Evolutionary conservation across 805 yeast genomes (phyloP), one percentile per base, ranked within the genome.

Genomic region (Kluyveromyces siamensis): DNA sequence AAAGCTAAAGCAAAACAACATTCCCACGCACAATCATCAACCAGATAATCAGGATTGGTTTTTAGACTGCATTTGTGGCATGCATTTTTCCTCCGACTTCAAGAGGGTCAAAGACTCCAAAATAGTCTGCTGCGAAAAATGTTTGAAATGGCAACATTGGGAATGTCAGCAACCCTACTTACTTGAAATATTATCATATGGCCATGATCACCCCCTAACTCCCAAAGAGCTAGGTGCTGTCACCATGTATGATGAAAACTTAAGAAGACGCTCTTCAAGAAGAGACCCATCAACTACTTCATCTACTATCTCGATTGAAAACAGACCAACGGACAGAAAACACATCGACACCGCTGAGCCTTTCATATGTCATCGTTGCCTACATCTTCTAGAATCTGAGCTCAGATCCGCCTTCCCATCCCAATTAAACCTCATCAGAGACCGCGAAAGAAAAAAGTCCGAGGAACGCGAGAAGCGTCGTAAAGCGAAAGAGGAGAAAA

Each of bases 61-160:
- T 19, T 64, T 66, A 47, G 62, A 65, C 44, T 63, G 71, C 50
- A 59, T 59, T 6, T 52, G 57, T 46, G 50, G 52, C 9, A 33
- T 37, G 21, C 46, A 50, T 27, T 30, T 17, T 27, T 33, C 45
- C 4, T 39, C 43, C 35, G 49, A 50, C 36, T 27, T 48, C 8
- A 48, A 52, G 5, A 30, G 52, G n/a, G 50, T 56, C 5, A 50
- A 56, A 17, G 49, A 49, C 18, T 49, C 49, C 25, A 58, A 61
- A 8, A 52, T 66, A 16, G 48, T 66, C 6, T 62, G 67, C 50
- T 66, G 70, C 55, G 67, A 63, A 35, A 27, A 45, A 25, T 65
- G 69, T 49, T 52, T 55, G 25, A 56, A 54, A 46, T 66, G 70
- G 70, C 62, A 62, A 45, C 66, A 61, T 50, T 61, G 65, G 65